Evolutionary conservation across 2,329 filamentous ascomycete species (phyloP).

Genomic region (Penicillium rolfsii): DNA sequence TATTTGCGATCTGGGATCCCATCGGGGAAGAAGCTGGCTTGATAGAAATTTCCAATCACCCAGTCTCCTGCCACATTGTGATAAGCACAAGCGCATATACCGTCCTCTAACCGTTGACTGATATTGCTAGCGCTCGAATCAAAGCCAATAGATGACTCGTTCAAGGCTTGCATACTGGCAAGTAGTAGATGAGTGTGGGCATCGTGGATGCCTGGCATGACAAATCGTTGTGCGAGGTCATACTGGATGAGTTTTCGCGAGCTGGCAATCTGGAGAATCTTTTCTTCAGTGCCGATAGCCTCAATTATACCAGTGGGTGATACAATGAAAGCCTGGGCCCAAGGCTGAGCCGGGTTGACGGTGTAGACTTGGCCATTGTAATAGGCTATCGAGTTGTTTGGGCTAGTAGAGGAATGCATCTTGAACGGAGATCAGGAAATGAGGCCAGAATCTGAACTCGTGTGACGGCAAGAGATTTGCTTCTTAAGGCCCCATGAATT

Average conservation of each 20-base stretch:
- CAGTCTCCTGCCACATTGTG: conserved; percentile 27
- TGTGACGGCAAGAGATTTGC: background rate
- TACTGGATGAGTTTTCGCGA: background rate
- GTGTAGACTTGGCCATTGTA: background rate
- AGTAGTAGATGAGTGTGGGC: background rate
- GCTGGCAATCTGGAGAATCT: background rate
- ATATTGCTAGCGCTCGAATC: background rate
- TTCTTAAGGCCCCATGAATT: background rate
- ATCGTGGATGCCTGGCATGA: background rate
- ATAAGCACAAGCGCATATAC: conserved; percentile 31
- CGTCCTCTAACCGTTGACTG: conserved; percentile 19
- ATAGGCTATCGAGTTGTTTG: background rate
- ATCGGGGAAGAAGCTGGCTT: conserved; percentile 16
- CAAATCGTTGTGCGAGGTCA: background rate
- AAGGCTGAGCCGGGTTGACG: background rate
- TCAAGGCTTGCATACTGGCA: background rate
- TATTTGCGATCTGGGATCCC: conserved; percentile 24
- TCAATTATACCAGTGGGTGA: background rate
- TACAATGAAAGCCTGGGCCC: background rate
- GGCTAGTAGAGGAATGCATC: background rate
- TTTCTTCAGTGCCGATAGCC: background rate
- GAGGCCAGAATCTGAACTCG: background rate
- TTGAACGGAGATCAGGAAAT: background rate
- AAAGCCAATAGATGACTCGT: background rate
- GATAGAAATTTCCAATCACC: conserved; percentile 28